These are phyloP conservation scores for Stemphylium beticola DNA, from an alignment of 2,329 filamentous ascomycete genomes.

Conservation along the genomic window DNA sequence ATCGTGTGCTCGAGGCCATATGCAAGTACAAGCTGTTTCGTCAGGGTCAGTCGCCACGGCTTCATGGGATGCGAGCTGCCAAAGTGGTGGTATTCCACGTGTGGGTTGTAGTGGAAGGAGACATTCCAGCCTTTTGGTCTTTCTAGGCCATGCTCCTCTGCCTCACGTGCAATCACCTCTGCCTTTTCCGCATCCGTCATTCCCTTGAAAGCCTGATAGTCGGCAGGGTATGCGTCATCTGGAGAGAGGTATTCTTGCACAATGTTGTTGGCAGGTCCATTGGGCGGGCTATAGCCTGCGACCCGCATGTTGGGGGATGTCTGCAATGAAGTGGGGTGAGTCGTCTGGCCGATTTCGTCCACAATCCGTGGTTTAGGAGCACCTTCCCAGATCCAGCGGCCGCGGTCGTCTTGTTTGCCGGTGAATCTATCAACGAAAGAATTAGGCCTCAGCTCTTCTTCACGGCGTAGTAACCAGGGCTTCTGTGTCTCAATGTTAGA, in stretches of 20 bases:
- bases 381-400: constrained; percentile 20
- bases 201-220: constrained; percentile 41
- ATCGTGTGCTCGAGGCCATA: constrained; percentile 97
- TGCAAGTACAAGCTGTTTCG: constrained; percentile 90
- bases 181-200: constrained; percentile 50
- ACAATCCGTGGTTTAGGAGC: constrained; percentile 1
- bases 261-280: constrained; percentile 39
- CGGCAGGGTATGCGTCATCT: constrained; percentile 31
- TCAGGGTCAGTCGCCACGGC: constrained; percentile 93
- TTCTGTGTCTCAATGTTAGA: background rate
- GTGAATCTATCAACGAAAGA: constrained; percentile 19
- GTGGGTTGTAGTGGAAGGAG: constrained; percentile 93
- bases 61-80: constrained; percentile 99
- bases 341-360: background rate
- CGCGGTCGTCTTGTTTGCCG: constrained; percentile 16
- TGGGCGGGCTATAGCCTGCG: constrained; percentile 20
- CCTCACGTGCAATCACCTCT: constrained; percentile 60
- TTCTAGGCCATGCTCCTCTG: constrained; percentile 71
- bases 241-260: constrained; percentile 46
- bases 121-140: constrained; percentile 86
- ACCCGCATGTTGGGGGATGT: constrained; percentile 24
- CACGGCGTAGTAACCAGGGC: constrained; percentile 7
- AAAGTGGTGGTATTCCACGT: constrained; percentile 96
- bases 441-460: constrained; percentile 7
- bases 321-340: background rate